Evolutionary conservation across 352 stramenopile genomes (phyloP), one percentile per base, ranked within the genome.

Genomic region (Blastocystis hominis): DNA sequence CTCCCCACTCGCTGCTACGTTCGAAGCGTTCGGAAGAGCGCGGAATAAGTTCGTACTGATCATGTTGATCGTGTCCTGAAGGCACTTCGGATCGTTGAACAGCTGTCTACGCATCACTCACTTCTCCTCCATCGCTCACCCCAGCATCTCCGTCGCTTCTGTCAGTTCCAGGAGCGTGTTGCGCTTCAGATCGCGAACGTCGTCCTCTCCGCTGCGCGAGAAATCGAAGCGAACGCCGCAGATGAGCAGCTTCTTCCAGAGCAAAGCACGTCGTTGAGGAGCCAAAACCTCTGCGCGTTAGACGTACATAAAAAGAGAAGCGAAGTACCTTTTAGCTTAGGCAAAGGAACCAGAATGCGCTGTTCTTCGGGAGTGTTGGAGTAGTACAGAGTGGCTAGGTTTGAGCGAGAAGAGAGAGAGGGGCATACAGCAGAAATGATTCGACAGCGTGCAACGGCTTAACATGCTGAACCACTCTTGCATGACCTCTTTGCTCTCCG

Each of bases 101-200:
- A 86, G 56, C 42, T 56, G 56, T 36, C 55, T 88, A 68, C 30
- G 64, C 62, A 98, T 98, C 91, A 98, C 80, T 30, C 24, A 30
- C 92, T 88, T 93, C 90, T 55, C 90, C 6, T 90, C 91, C 0
- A 15, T 91, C 63, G 78, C 90, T 95, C 88, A 97, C 93, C 13
- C 94, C 94, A 64, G 91, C 91, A 96, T 98, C 90, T 98, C 98
- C 30, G 98, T 95, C 89, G 98, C 98, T 91, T 99, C 97, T 38
- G 98, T 95, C 4, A 99, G 92, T 90, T 99, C 97, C 50, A 99
- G 91, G 20, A 99, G 91, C 53, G 96, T 99, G 89, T 98, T 95
- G 44, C 96, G 94, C 91, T 99, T 99, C 86, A 98, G 93, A 89
- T 99, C 96, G 38, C 72, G 59, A 54, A 69, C 44, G 40, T 89